phyloP scores from a whole-genome alignment of 2,329 filamentous ascomycete genomes.

The Shiraia bambusicola region DNA sequence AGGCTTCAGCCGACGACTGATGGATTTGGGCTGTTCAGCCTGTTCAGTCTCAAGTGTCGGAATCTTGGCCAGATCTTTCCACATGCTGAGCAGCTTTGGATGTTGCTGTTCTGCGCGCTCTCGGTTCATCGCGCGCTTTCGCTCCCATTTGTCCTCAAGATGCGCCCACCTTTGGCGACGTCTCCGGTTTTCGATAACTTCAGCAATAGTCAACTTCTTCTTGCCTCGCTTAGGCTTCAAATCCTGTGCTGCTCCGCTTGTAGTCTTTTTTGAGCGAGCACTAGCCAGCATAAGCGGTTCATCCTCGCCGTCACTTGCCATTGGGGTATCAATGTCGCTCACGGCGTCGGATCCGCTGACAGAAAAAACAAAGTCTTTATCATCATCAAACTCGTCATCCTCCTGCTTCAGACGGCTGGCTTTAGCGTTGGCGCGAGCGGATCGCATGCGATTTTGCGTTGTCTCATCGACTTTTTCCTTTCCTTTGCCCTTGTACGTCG shows the following conservation, averaged over 20 bases:
- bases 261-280: constrained; percentile 19
- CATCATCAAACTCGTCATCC: constrained; percentile 28
- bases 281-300: constrained; percentile 24
- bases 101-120: constrained; percentile 72
- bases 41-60: constrained; percentile 65
- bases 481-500: constrained; percentile 25
- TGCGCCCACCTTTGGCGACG: constrained; percentile 33
- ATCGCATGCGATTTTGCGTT: constrained; percentile 17
- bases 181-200: constrained; percentile 20
- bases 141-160: constrained; percentile 44
- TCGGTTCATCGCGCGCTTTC: constrained; percentile 57
- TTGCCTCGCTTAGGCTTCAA: constrained; percentile 20
- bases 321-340: constrained; percentile 19
- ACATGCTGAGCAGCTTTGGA: constrained; percentile 80
- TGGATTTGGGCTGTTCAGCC: constrained; percentile 72
- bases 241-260: constrained; percentile 2
- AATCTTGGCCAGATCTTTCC: constrained; percentile 70
- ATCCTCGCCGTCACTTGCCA: constrained; percentile 30
- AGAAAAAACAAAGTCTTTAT: constrained; percentile 25
- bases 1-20: constrained; percentile 81
- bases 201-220: constrained; percentile 28
- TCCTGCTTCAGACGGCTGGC: constrained; percentile 15
- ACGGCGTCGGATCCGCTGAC: constrained; percentile 23
- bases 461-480: constrained; percentile 23
- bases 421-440: constrained; percentile 23